These are phyloP conservation scores for Penicillium coffeae DNA, from an alignment of 495 filamentous ascomycete species.

Conservation along the genomic window DNA sequence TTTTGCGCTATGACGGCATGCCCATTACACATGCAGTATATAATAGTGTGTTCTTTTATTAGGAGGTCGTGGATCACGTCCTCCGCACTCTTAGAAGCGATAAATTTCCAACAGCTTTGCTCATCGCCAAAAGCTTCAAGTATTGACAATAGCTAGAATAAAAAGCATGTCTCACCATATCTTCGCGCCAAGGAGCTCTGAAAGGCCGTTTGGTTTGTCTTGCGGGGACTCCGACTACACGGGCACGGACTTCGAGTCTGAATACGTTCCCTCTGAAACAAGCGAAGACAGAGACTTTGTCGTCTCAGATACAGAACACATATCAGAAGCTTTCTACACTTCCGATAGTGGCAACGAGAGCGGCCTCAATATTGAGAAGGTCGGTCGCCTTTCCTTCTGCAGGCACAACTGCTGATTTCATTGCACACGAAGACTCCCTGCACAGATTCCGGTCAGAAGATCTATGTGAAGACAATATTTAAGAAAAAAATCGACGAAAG, in stretches of 20 bases:
- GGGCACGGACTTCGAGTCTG: not conserved
- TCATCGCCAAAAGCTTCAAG: no score
- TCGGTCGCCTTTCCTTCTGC: not conserved
- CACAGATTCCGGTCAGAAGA: not conserved
- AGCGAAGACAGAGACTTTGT: conserved; percentile 10
- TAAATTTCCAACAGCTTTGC: no score
- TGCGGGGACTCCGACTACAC: not conserved
- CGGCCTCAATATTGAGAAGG: not conserved
- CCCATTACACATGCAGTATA: no score
- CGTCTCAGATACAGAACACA: conserved; percentile 2
- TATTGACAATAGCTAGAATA: no score
- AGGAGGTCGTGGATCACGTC: no score
- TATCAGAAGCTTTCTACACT: not conserved
- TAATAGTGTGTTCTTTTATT: no score
- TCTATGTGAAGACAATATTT: conserved; percentile 3
- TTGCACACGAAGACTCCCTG: not conserved
- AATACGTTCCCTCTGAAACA: conserved; percentile 7
- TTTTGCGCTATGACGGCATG: no score
- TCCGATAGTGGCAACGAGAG: not conserved
- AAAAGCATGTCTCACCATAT: no score
- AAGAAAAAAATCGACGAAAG: not conserved
- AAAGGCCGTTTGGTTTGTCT: no score
- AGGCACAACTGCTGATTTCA: not conserved
- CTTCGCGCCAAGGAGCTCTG: no score
- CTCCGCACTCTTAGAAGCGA: no score